Base-by-base conservation (phyloP, 2,329 filamentous ascomycete genomes). In the Xylariales sp. region DNA sequence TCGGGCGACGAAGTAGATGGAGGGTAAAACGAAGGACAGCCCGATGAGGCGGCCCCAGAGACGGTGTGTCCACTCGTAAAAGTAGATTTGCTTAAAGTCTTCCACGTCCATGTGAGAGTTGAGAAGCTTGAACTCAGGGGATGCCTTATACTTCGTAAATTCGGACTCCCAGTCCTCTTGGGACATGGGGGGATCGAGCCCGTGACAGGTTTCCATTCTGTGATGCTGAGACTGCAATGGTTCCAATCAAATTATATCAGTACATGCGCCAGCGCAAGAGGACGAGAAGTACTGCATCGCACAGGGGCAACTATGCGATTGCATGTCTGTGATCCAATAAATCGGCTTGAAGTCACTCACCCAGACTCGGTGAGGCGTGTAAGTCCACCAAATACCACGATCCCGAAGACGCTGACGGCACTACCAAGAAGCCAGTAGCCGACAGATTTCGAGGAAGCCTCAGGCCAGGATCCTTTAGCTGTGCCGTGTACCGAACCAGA, bases 21-120 rank as follows among this genome's bases (percentile, higher is more conserved):
- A 87, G 2, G 93, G 93, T 2, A 96, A 57, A 33, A 95, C 81
- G 62, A 97, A 96, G 35, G 88, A 85, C 45, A 97, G 63, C 42
- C 93, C 93, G 41, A 98, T 87, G 51, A 95, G 74, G 47, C 93
- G 83, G 31, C 93, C 93, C 90, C 93, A 97, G 39, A 96, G 74
- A 20, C 93, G 81, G 63, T 98, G 93, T 29, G 83, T 81, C 93
- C 93, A 98, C 71, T 98, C 93, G 93, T 97, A 97, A 63, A 85
- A 98, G 75, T 97, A 98, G 50, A 98, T 98, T 60, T 93, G 85
- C 65, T 97, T 96, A 70, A 97, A 98, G 60, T 98, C 93, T 41
- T 82, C 76, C 40, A 98, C 72, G 21, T 78, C 84, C 93, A 98
- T 98, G 60, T 88, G 79, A 21, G 90, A 85, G 67, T 98, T 98